Conservation (phyloP, 306 rosid genomes). For the Glycyrrhiza uralensis region DNA sequence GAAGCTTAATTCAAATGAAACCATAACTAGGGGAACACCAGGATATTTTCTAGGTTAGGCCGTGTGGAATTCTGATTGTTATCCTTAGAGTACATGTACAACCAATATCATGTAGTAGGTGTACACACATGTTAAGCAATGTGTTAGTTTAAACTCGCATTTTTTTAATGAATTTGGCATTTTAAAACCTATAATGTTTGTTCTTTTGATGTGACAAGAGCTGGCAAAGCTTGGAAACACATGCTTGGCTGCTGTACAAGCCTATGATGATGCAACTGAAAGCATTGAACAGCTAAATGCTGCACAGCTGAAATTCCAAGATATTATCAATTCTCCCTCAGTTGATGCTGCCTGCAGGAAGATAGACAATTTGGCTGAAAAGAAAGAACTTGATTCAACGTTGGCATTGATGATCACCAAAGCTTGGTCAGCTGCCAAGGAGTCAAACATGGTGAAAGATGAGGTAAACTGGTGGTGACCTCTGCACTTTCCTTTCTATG, state of each 20-base stretch:
- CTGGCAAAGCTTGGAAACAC: constrained; percentile 67
- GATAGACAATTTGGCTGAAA: constrained; percentile 88
- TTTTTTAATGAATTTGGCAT: not conserved
- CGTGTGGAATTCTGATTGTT: constrained; percentile 1
- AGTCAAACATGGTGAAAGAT: constrained; percentile 72
- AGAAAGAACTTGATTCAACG: constrained; percentile 80
- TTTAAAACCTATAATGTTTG: not conserved
- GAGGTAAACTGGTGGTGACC: constrained; percentile 53
- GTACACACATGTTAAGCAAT: not conserved
- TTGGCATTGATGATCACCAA: constrained; percentile 93
- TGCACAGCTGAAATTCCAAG: constrained; percentile 89
- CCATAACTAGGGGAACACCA: not conserved
- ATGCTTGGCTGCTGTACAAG: constrained; percentile 85
- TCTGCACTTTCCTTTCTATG: constrained; percentile 14
- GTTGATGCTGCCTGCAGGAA: constrained; percentile 88
- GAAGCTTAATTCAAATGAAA: not conserved
- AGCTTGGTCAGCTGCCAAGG: constrained; percentile 98
- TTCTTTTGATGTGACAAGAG: constrained; percentile 37
- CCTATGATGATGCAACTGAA: constrained; percentile 75
- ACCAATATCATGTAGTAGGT: not conserved
- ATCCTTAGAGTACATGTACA: not conserved
- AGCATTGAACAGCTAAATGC: constrained; percentile 76
- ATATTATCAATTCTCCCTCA: constrained; percentile 80
- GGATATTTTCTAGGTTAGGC: not conserved
- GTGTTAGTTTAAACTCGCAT: not conserved